These are phyloP conservation scores for Emmonsiellopsis sp. DNA, from an alignment of 2,329 filamentous ascomycete genomes.

Conservation along the genomic window DNA sequence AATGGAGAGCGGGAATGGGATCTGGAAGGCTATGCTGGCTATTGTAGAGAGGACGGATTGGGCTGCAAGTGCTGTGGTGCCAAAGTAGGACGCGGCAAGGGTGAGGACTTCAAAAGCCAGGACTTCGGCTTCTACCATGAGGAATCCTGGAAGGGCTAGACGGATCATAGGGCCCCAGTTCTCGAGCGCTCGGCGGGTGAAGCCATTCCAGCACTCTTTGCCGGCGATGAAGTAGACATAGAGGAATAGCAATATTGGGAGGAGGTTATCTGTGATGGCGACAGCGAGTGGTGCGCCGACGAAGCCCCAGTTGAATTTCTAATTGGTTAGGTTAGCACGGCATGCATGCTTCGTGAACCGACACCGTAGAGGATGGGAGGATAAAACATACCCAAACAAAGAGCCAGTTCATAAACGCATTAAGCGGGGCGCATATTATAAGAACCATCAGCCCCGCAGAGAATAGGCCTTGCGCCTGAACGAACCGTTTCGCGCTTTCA, in stretches of 20 bases:
- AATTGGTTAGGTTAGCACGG: conserved; percentile 5
- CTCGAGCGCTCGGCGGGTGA: conserved; percentile 56
- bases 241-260: conserved; percentile 61
- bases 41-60: conserved; percentile 78
- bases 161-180: conserved; percentile 82
- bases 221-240: conserved; percentile 67
- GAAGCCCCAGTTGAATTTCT: conserved; percentile 55
- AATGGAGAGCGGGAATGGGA: conserved; percentile 85
- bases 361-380: background rate
- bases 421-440: conserved; percentile 71
- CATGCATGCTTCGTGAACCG: background rate
- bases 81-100: conserved; percentile 69
- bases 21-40: conserved; percentile 72
- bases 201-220: conserved; percentile 70
- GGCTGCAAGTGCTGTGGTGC: conserved; percentile 69
- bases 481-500: conserved; percentile 72
- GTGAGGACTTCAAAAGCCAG: conserved; percentile 88
- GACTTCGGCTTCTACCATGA: conserved; percentile 93
- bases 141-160: conserved; percentile 75
- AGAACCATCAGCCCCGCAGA: conserved; percentile 74
- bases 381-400: conserved; percentile 58
- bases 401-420: conserved; percentile 69
- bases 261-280: conserved; percentile 62
- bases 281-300: conserved; percentile 73
- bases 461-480: conserved; percentile 84